These are phyloP conservation scores for Euptelea pleiosperma DNA, from an alignment of 164 flowering plant genomes.

Conservation along the genomic window DNA sequence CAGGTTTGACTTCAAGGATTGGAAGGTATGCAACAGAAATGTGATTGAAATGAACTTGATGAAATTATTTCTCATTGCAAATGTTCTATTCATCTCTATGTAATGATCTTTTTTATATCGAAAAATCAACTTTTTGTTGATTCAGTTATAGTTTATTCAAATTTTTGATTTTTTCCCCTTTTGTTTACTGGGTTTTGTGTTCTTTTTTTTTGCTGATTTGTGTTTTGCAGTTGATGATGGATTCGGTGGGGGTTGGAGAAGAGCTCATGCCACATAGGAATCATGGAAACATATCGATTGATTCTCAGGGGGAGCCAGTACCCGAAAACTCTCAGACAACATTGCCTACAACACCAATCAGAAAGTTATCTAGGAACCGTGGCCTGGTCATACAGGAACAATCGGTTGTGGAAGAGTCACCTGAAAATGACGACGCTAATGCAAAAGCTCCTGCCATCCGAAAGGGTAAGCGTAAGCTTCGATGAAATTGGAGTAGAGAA, in stretches of 20 bases:
- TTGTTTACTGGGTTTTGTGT: neutral
- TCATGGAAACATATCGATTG: too few species aligned
- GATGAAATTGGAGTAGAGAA: constrained; percentile 6
- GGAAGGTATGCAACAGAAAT: constrained; percentile 57
- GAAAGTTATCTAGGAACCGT: constrained; percentile 29
- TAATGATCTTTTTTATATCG: too few species aligned
- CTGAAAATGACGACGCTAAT: constrained; percentile 29
- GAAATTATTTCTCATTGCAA: neutral
- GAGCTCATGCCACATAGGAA: too few species aligned
- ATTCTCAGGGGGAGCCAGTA: too few species aligned
- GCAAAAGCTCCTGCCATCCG: constrained; percentile 33
- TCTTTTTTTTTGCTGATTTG: neutral
- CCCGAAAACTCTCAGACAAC: too few species aligned
- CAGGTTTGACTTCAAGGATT: constrained; percentile 80
- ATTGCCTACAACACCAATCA: constrained; percentile 30
- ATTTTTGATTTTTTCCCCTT: neutral
- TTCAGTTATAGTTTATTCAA: too few species aligned
- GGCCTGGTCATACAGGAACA: constrained; percentile 37
- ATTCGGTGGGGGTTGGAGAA: too few species aligned
- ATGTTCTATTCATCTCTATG: too few species aligned
- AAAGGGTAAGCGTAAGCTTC: constrained; percentile 48
- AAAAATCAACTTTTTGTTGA: too few species aligned
- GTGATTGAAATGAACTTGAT: too few species aligned
- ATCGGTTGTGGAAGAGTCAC: constrained; percentile 56
- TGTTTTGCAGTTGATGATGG: too few species aligned